Evolutionary conservation across 176 grass and related monocot genomes (phyloP), one percentile per base, ranked within the genome.

Genomic region (Aegilops bicornis): DNA sequence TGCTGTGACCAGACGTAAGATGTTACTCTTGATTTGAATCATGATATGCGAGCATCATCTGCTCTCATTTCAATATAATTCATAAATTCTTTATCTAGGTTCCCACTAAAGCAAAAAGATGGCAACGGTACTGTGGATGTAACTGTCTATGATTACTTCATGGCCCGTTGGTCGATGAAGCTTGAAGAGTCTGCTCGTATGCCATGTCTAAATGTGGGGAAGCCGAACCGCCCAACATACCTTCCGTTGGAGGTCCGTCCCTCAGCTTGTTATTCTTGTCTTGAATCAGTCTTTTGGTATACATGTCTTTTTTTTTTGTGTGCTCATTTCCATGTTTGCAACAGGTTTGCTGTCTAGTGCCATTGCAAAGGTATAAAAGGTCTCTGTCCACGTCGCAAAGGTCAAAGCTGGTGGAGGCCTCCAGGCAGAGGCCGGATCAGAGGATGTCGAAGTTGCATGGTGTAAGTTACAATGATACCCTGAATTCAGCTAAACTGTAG

Each of bases 361-460:
- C 91, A 9, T 35, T 96, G 33, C 91, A 97, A 84, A 89, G 94
- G 48, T 97, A 97, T 37, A 97, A 32, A 13, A 97, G 89, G 20
- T 61, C 89, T 11, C 48, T 97, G 45, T 87, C 83, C 1, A 75
- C 39, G 4, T 22, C 82, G 17, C 89, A 97, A 30, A 67, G 89
- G 2, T 63, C 91, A 45, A 77, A 83, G 2, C 88, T 97, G 2
- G 89, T 97, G 2, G 85, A 93, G 66, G 88, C 79, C 15, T 93
- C 94, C 0, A 62, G 94, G 82, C 89, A 89, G 52, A 94, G 91
- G 24, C 92, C 92, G 12, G 79, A 85, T 48, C 89, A 91, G 36
- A 87, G 92, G 47, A 94, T 87, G 86, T 58, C 19, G 10, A 82
- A 68, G 11, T 79, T 94, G 19, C 77, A 7, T 66, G 83, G 83